These are phyloP conservation scores for Colletotrichum camelliae DNA, from an alignment of 2,329 filamentous ascomycete species.

Conservation along the genomic window DNA sequence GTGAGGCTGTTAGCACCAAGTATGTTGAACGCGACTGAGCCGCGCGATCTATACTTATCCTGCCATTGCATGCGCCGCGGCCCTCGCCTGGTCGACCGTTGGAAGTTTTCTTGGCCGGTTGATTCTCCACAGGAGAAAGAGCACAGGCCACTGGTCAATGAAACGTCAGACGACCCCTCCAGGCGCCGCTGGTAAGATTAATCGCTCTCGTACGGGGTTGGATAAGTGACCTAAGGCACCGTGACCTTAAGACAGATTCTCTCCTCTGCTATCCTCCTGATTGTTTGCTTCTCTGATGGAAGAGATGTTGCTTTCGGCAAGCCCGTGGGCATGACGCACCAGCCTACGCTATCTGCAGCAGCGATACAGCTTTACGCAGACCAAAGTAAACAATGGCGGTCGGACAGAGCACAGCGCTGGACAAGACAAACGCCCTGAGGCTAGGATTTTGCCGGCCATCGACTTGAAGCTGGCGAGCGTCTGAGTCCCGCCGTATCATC, in stretches of 20 bases:
- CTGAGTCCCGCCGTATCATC: not conserved
- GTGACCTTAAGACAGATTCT: not conserved
- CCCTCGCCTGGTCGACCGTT: not conserved
- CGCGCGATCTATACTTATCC: not conserved
- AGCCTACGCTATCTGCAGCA: not conserved
- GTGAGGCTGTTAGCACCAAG: not conserved
- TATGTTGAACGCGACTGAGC: not conserved
- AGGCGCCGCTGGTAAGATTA: not conserved
- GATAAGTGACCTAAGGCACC: too few species aligned
- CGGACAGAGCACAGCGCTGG: not conserved
- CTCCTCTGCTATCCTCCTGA: not conserved
- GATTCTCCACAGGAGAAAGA: not conserved
- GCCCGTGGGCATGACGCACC: not conserved
- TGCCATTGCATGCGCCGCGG: not conserved
- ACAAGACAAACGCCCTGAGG: not conserved
- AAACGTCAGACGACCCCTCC: not conserved
- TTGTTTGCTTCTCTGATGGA: not conserved
- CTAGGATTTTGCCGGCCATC: not conserved
- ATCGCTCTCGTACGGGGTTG: not conserved
- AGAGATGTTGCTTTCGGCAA: not conserved
- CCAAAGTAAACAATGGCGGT: not conserved
- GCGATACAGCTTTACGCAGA: not conserved
- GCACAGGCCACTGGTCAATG: not conserved
- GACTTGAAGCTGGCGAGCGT: constrained; percentile 1
- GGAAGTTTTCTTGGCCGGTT: not conserved